Evolutionary conservation across 495 filamentous ascomycete species (phyloP), one percentile per base, ranked within the genome.

Genomic region (Penicillium argentinense): DNA sequence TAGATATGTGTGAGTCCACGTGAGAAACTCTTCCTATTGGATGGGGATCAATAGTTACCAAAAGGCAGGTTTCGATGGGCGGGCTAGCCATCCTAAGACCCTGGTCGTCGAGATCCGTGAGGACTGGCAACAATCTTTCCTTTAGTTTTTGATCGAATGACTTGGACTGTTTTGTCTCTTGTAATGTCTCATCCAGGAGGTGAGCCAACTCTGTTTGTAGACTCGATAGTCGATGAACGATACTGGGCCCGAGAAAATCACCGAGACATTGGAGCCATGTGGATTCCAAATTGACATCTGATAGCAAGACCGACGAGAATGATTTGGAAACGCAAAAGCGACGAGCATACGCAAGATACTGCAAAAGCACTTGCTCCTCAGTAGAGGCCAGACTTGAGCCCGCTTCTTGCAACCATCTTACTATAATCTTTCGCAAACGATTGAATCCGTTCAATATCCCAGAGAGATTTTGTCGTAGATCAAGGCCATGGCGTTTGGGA

Each of bases 401-500:
- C 13, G 33, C 14, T 9, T 16, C 52, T 27, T 56, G 59, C 19
- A 72, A 24, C 63, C 64, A 68, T 30, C 22, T 49, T n/a, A 63
- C 34, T 16, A 62, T 38, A 17, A 63, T 45, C 17, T 50, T 65
- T 58, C 71, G 63, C 9, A 73, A 47, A 5, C 69, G 66, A 41
- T 63, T 59, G 46, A 66, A 66, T n/a, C 58, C 57, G 50, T 72
- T 70, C 12, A 67, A 30, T 4, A 63, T 34, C 63, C 66, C 69
- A 12, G 64, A 54, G 22, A 63, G 49, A 38, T 68, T 67, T 27
- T 69, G 67, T 23, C 63, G 64, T 30, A 62, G 39, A 21, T 40
- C 46, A 22, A 54, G 39, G 8, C 41, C 29, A 11, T 43, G 56
- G n/a, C 54, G 33, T 14, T 51, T 54, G 9, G 27, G 12, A 14